Percentiles rank a stretch among this genome's conserved stretches.
Conservation (phyloP, 2,329 filamentous ascomycete genomes). For the Clarireedia hainanense region DNA sequence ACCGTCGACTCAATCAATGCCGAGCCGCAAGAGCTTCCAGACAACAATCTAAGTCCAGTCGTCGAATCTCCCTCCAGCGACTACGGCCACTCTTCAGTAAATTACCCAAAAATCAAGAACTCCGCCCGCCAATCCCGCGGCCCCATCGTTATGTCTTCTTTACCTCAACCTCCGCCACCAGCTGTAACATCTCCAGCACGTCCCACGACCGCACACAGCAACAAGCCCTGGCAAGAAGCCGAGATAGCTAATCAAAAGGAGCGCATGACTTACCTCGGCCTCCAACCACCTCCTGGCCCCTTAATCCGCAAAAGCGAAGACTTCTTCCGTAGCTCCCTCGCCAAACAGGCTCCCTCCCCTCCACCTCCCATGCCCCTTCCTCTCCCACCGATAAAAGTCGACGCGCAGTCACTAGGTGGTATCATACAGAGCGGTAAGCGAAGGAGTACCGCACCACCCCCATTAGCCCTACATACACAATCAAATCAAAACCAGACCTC, state of each 20-base stretch:
- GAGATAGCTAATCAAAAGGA: conserved; percentile 19
- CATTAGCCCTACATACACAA: background rate
- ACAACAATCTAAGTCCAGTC: conserved; percentile 24
- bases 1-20: conserved; percentile 9
- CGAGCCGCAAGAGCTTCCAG: conserved; percentile 3
- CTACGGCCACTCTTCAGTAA: conserved; percentile 17
- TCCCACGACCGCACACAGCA: background rate
- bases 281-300: background rate
- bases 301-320: conserved; percentile 5
- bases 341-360: conserved; percentile 25
- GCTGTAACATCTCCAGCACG: conserved; percentile 12
- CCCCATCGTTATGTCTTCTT: conserved; percentile 1
- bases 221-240: conserved; percentile 20
- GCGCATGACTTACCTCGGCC: conserved; percentile 3
- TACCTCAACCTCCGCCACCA: conserved; percentile 16
- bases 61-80: conserved; percentile 24
- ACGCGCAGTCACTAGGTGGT: background rate
- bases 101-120: conserved; percentile 23
- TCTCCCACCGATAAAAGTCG: conserved; percentile 19
- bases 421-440: background rate
- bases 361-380: conserved; percentile 30
- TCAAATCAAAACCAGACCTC: background rate
- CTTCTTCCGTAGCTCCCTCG: conserved; percentile 10
- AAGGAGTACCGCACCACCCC: background rate
- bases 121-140: conserved; percentile 4